Evolutionary conservation across 768 basidiomycete genomes (phyloP).

Genomic region (Leccinum truebloodii): DNA sequence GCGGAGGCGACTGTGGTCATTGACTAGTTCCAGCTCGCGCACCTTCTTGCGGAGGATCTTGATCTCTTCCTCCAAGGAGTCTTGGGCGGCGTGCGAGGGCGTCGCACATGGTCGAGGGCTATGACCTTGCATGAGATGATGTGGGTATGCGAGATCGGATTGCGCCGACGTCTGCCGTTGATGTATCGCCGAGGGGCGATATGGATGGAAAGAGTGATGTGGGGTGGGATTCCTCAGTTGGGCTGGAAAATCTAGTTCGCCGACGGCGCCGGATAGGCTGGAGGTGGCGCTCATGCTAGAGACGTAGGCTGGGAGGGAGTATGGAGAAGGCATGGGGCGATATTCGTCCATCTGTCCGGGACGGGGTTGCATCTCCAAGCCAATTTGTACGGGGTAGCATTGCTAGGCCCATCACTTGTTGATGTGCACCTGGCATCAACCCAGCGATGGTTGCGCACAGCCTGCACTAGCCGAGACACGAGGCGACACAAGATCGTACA

Average conservation of each 20-base stretch:
- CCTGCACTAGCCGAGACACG: slow-evolving; percentile 30
- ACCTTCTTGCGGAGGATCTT: slow-evolving; percentile 56
- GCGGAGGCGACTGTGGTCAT: slow-evolving; percentile 50
- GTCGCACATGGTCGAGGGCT: slow-evolving; percentile 24
- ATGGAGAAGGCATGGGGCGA: slow-evolving; percentile 32
- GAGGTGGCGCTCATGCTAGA: slow-evolving; percentile 48
- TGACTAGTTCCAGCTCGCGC: slow-evolving; percentile 62
- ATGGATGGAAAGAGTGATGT: slow-evolving; percentile 29
- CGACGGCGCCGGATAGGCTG: slow-evolving; percentile 64
- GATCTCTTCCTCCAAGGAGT: slow-evolving; percentile 50
- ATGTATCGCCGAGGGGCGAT: slow-evolving; percentile 24
- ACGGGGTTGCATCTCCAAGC: slow-evolving; percentile 34
- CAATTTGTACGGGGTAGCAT: slow-evolving; percentile 31
- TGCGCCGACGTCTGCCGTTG: slow-evolving; percentile 27
- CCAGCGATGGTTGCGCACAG: slow-evolving; percentile 32
- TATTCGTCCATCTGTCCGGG: slow-evolving; percentile 44
- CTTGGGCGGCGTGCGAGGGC: slow-evolving; percentile 16
- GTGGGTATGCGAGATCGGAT: slow-evolving; percentile 22
- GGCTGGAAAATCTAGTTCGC: slow-evolving; percentile 46
- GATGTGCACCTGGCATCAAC: slow-evolving; percentile 26
- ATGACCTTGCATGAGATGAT: slow-evolving; percentile 16
- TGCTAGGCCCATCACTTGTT: slow-evolving; percentile 24
- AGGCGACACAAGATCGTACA: slow-evolving; percentile 31
- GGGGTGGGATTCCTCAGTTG: slow-evolving; percentile 33
- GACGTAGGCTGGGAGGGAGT: slow-evolving; percentile 37